Evolutionary conservation across 2,329 filamentous ascomycete genomes (phyloP), one percentile per base, ranked within the genome.

Genomic region (Aspergillus vadensis): DNA sequence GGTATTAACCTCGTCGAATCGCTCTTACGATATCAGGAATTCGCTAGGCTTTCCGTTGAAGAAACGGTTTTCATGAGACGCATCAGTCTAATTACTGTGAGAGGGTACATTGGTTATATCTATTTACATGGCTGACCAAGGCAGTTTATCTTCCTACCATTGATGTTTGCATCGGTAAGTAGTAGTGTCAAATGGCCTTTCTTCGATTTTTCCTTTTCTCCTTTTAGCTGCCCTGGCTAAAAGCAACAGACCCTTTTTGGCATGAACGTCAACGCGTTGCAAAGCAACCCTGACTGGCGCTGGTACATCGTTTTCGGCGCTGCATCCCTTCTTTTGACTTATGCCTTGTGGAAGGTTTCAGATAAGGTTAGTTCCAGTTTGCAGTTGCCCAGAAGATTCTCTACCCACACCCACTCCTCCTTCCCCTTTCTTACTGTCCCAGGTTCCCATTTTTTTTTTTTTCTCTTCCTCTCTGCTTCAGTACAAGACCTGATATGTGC

Each of bases 1-100:
- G 2, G 0, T 14, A 0, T 36, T 36, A 2, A 36, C 5, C 32
- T 15, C 0, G 0, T 36, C 14, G 12, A 36, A 2, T 36, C 0
- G 1, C 1, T 2, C 32, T 36, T 5, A 36, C 12, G 14, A 0
- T 36, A 36, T 36, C 32, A 36, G 32, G 32, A 36, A 36, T 36
- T 36, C 15, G 32, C 32, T 36, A 36, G 32, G 32, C 32, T 36
- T 14, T 36, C 32, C 12, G 32, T 36, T 15, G 32, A 36, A 36
- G 32, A 36, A 15, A 36, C 32, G 0, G 32, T 36, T 6, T 36
- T 36, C 32, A 36, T 41, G 39, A 43, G n/a, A 19, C 39, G 39
- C n/a, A 43, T 19, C 17, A 43, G 39, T 4, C 39, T 43, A 4
- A 19, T 43, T 0, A 43, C n/a, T 10, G 39, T 43, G 1, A 27